Evolutionary conservation across 352 stramenopile genomes (phyloP), one percentile per base, ranked within the genome.

Genomic region (Globisporangium ultimum): DNA sequence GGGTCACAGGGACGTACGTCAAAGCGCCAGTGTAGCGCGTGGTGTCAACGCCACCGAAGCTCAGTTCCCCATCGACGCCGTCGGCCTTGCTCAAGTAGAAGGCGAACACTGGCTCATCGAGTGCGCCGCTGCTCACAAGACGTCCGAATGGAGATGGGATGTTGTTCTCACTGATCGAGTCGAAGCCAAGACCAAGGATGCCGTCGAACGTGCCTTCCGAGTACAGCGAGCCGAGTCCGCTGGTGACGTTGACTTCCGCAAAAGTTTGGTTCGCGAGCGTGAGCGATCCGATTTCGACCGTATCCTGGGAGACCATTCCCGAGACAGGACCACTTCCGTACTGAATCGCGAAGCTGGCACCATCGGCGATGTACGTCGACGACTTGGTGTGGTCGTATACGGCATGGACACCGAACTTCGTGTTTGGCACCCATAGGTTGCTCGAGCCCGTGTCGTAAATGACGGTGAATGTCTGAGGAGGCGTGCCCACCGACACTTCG

Each of bases 161-260:
- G 48, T 81, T 70, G 45, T 88, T 87, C 36, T 97, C 78, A 34
- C 68, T 81, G 61, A 98, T 90, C 36, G 74, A 69, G 49, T 89
- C 80, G 56, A 97, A 98, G 49, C 76, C 93, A 11, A 97, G 63
- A 61, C 93, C 93, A 40, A 97, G 72, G 60, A 98, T 97, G 42
- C 93, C 93, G 75, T 98, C 93, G 68, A 98, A 98, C 45, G 97
- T 95, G 49, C 89, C 91, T 10, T 97, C 55, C 24, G 74, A 81
- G 67, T 95, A 98, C 6, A 84, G 88, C 12, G 91, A 50, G 17
- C 93, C 93, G 11, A 98, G 74, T 40, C 91, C 93, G 58, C 77
- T 89, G 4, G 89, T 92, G 78, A 97, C 84, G 49, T 84, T 75
- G 14, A 97, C 75, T 70, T 96, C 87, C 4, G 88, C 91, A 64